A percentile compares a stretch with the other conserved stretches of the same genome.
Conservation (phyloP, 2,329 filamentous ascomycete genomes). For the Ophiosphaerella korrae region DNA sequence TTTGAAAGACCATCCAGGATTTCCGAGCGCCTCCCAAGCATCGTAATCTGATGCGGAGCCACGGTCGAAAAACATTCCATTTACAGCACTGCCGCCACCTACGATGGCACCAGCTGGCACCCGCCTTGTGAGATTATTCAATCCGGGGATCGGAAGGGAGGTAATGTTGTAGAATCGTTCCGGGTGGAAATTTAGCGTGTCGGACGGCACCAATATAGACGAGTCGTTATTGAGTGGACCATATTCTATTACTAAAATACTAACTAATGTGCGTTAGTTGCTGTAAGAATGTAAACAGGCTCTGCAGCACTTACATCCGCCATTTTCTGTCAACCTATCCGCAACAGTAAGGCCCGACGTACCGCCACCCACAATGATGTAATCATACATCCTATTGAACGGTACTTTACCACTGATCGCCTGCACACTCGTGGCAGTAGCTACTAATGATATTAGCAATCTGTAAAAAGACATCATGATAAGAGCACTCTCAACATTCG, state of each 20-base stretch:
- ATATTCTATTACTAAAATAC: conserved; percentile 21
- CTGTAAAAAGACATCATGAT: not conserved
- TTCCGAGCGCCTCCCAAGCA: conserved; percentile 62
- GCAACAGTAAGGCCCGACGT: conserved; percentile 27
- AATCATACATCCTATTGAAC: conserved; percentile 20
- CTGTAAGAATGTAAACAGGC: not conserved
- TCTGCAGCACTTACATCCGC: conserved; percentile 7
- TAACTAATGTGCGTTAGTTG: not conserved
- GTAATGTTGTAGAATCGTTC: conserved; percentile 17
- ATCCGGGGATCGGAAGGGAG: conserved; percentile 8
- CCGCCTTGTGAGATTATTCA: conserved; percentile 10
- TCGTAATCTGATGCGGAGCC: conserved; percentile 47
- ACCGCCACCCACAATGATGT: conserved; percentile 27
- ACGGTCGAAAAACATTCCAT: conserved; percentile 42
- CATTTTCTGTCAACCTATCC: conserved; percentile 21
- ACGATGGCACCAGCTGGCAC: conserved; percentile 28
- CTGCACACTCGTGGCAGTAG: not conserved
- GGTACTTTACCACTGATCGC: not conserved
- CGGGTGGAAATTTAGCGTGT: not conserved
- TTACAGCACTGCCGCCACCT: conserved; percentile 38
- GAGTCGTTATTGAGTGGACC: conserved; percentile 11
- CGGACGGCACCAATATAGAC: conserved; percentile 11
- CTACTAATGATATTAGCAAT: not conserved
- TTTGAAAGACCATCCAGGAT: conserved; percentile 48
- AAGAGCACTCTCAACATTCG: no score